Percentiles rank a stretch among this genome's conserved stretches.
These are phyloP conservation scores for Erodium maritimum DNA, from an alignment of 345 rosid species.

Conservation along the genomic window DNA sequence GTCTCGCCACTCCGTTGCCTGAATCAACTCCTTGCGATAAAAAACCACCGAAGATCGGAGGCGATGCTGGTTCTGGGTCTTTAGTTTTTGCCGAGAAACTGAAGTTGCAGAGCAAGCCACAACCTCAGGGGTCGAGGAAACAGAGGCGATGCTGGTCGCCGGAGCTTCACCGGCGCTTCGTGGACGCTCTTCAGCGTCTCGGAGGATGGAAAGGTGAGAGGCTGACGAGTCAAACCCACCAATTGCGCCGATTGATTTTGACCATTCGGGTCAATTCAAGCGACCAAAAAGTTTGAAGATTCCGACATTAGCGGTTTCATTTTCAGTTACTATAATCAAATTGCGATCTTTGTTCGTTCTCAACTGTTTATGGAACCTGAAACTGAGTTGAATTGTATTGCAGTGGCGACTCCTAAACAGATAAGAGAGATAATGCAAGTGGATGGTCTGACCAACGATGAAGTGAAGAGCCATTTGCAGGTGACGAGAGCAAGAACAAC, in stretches of 20 bases:
- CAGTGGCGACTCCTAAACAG: too few relatives aligned
- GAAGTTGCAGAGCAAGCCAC: slow-evolving; percentile 18
- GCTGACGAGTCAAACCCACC: slow-evolving; percentile 6
- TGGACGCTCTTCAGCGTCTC: slow-evolving; percentile 55
- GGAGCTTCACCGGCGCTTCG: slow-evolving; percentile 59
- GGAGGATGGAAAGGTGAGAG: slow-evolving; percentile 63
- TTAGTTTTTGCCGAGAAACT: slow-evolving; percentile 14
- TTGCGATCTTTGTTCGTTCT: too few relatives aligned
- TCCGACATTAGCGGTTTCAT: too few relatives aligned
- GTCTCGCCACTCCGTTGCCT: slow-evolving; percentile 29
- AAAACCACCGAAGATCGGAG: slow-evolving; percentile 6
- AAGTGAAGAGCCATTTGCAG: too few relatives aligned
- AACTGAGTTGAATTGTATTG: too few relatives aligned
- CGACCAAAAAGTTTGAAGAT: too few relatives aligned
- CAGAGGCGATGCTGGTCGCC: slow-evolving; percentile 77
- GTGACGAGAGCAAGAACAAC: too few relatives aligned
- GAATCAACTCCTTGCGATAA: slow-evolving; percentile 15
- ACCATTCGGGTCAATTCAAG: neutral
- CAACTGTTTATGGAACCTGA: too few relatives aligned
- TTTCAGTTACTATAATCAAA: too few relatives aligned
- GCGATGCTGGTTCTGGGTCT: slow-evolving; percentile 4
- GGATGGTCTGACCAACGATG: too few relatives aligned
- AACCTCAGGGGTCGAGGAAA: slow-evolving; percentile 29
- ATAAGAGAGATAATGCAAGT: too few relatives aligned
- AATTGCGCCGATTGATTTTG: too few relatives aligned